Conservation (phyloP, 108 stramenopile species). For the Discostella pseudostelligera region DNA sequence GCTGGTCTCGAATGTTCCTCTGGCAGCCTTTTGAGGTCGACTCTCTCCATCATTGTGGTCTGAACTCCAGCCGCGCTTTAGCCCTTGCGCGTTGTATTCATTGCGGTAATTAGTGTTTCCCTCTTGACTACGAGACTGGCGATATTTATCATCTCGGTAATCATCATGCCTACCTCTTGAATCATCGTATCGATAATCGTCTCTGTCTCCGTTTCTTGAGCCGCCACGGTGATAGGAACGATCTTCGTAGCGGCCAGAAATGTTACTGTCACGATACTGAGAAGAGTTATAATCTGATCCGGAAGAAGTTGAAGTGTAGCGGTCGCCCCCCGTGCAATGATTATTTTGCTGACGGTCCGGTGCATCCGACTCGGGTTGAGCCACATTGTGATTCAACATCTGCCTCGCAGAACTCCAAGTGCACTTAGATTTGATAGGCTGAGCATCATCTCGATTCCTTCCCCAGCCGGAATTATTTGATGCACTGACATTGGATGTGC, state of each 20-base stretch:
- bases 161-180: conserved; percentile 1
- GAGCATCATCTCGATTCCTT: conserved; percentile 3
- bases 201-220: conserved; percentile 8
- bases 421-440: conserved; percentile 5
- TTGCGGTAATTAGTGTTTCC: conserved; percentile 1
- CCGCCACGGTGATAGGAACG: conserved; percentile 14
- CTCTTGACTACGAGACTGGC: conserved; percentile 4
- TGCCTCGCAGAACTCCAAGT: conserved; percentile 8
- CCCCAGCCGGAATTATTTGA: neutral
- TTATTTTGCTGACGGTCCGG: too few relatives aligned
- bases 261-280: neutral
- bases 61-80: neutral
- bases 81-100: conserved; percentile 2
- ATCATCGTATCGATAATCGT: neutral
- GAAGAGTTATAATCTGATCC: conserved; percentile 1
- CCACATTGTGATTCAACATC: neutral
- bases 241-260: conserved; percentile 14
- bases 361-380: too few relatives aligned
- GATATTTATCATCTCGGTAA: conserved; percentile 1
- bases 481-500: neutral
- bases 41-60: neutral
- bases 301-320: conserved; percentile 1
- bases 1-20: neutral
- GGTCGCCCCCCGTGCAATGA: neutral
- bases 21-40: conserved; percentile 2